phyloP scores from a whole-genome alignment of 768 basidiomycete genomes.

The Lactifluus pinguis region DNA sequence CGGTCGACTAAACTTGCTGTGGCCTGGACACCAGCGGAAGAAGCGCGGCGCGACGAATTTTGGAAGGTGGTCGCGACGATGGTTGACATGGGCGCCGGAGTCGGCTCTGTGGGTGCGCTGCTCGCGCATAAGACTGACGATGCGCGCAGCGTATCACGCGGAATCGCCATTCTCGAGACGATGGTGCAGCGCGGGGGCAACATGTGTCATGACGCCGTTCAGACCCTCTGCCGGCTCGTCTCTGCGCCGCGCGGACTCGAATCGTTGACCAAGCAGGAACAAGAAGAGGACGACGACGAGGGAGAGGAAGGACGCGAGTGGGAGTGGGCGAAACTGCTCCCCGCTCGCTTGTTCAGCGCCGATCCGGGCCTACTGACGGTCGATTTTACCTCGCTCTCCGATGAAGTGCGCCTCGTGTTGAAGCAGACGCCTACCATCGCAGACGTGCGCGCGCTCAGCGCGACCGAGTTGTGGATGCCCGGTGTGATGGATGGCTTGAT shows the following conservation, averaged over 20 bases:
- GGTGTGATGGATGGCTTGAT: slow-evolving; percentile 47
- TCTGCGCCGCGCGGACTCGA: slow-evolving; percentile 11
- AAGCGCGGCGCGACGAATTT: slow-evolving; percentile 24
- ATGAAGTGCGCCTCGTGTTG: slow-evolving; percentile 42
- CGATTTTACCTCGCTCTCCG: slow-evolving; percentile 41
- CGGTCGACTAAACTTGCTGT: neutral
- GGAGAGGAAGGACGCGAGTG: slow-evolving; percentile 28
- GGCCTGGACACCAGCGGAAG: slow-evolving; percentile 21
- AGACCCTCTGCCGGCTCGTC: slow-evolving; percentile 36
- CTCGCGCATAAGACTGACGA: slow-evolving; percentile 31
- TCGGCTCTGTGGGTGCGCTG: slow-evolving; percentile 46
- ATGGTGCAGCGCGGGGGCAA: slow-evolving; percentile 51
- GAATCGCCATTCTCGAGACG: slow-evolving; percentile 39
- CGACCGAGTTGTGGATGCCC: slow-evolving; percentile 44
- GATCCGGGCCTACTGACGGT: slow-evolving; percentile 45
- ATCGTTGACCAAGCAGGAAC: neutral
- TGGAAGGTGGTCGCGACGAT: slow-evolving; percentile 46
- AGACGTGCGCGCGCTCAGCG: slow-evolving; percentile 49
- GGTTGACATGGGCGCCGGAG: slow-evolving; percentile 50
- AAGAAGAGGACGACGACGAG: neutral
- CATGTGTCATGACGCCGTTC: slow-evolving; percentile 47
- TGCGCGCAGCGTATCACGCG: slow-evolving; percentile 35
- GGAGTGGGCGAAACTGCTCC: slow-evolving; percentile 41
- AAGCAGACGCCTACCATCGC: slow-evolving; percentile 43
- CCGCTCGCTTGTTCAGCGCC: slow-evolving; percentile 46